These are phyloP conservation scores for Podaxis rugospora DNA, from an alignment of 768 basidiomycete genomes.

Conservation along the genomic window DNA sequence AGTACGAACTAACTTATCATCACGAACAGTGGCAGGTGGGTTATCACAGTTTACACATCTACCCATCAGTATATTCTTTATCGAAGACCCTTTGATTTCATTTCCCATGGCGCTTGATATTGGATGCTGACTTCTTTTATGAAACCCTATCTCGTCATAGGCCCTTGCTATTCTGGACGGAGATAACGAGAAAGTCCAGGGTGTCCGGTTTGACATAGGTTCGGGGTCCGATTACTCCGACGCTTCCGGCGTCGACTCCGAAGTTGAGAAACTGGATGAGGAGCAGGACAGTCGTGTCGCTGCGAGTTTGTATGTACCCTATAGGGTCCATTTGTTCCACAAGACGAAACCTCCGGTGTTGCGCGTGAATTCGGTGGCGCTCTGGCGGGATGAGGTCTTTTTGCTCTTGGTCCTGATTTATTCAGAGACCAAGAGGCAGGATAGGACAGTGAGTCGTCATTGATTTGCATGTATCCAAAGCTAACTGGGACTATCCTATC, in stretches of 20 bases:
- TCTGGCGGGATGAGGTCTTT: conserved; percentile 38
- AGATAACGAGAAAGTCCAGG: neutral
- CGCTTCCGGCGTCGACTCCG: neutral
- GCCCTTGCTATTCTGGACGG: conserved; percentile 18
- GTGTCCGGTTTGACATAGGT: neutral
- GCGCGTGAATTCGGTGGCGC: conserved; percentile 33
- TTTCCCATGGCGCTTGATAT: neutral
- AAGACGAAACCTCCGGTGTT: conserved; percentile 36
- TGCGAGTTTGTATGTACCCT: conserved; percentile 38
- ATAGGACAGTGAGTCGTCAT: conserved; percentile 26
- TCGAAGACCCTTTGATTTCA: neutral
- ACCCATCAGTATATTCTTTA: neutral
- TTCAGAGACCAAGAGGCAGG: conserved; percentile 34
- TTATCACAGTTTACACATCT: neutral
- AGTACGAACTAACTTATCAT: conserved; percentile 39
- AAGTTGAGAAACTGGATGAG: conserved; percentile 8
- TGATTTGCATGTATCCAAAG: conserved; percentile 6
- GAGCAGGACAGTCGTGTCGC: conserved; percentile 24
- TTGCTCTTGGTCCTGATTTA: conserved; percentile 35
- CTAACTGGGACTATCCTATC: too few species aligned
- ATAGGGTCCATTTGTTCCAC: conserved; percentile 45
- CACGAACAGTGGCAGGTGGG: conserved; percentile 44
- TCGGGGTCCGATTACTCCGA: neutral
- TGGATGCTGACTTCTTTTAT: neutral
- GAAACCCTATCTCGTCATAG: neutral